Evolutionary conservation across 176 grass and related monocot species (phyloP).

Genomic region (Coix lacrymajobi): DNA sequence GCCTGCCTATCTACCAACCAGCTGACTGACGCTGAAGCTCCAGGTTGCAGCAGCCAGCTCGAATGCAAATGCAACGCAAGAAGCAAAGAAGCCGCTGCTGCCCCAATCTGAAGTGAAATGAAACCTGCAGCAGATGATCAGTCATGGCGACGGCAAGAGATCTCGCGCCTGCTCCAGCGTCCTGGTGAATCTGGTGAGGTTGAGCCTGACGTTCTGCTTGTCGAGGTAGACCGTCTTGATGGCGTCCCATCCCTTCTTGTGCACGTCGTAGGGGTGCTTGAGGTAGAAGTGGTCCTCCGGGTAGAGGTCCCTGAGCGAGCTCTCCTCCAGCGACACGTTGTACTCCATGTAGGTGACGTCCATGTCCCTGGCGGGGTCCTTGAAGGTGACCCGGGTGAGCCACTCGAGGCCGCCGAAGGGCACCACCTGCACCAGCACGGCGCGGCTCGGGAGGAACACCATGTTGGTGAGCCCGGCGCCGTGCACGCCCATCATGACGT

Average conservation of each 20-base stretch:
- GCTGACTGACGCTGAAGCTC: not conserved
- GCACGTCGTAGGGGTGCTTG: slow-evolving; percentile 39
- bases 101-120: not conserved
- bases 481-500: slow-evolving; percentile 73
- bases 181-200: slow-evolving; percentile 39
- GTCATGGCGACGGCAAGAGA: not conserved
- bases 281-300: slow-evolving; percentile 57
- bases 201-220: slow-evolving; percentile 62
- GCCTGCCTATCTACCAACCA: slow-evolving; percentile 22
- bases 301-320: slow-evolving; percentile 52
- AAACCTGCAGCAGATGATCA: not conserved
- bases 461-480: slow-evolving; percentile 68
- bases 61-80: not conserved
- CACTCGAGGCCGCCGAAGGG: slow-evolving; percentile 52
- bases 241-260: slow-evolving; percentile 49
- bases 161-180: slow-evolving; percentile 37
- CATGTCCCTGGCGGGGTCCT: slow-evolving; percentile 37
- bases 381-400: slow-evolving; percentile 39
- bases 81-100: not conserved
- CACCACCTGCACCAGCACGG: slow-evolving; percentile 62
- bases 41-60: not conserved
- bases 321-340: slow-evolving; percentile 60
- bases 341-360: slow-evolving; percentile 74
- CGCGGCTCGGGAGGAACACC: slow-evolving; percentile 68
- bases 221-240: slow-evolving; percentile 44